These are phyloP conservation scores for Colletotrichum cordylinicola DNA, from an alignment of 2,329 filamentous ascomycete species.

Conservation along the genomic window DNA sequence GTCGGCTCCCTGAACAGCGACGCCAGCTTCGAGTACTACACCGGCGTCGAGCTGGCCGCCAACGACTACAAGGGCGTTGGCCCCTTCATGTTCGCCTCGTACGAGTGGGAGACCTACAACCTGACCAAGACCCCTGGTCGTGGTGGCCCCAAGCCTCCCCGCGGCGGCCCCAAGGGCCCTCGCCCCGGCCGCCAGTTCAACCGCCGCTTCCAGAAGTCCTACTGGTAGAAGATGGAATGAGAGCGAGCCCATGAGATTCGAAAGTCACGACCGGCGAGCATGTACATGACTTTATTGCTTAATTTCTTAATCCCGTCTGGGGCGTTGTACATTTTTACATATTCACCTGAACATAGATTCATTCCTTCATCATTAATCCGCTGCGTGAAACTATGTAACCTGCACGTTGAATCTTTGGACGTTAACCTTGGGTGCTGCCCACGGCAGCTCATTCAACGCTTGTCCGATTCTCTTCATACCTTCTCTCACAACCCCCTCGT, in stretches of 20 bases:
- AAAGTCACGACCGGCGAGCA: background rate
- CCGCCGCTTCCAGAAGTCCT: conserved; percentile 8
- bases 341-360: conserved; percentile 8
- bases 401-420: background rate
- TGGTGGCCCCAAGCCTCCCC: background rate
- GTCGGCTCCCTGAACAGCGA: conserved; percentile 57
- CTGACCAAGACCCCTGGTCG: background rate
- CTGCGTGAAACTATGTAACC: background rate
- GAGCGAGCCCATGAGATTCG: background rate
- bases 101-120: conserved; percentile 26
- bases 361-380: background rate
- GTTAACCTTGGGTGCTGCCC: background rate
- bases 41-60: background rate
- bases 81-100: conserved; percentile 25
- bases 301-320: background rate
- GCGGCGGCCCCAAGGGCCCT: background rate
- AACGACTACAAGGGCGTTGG: conserved; percentile 27
- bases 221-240: background rate
- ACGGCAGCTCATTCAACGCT: background rate
- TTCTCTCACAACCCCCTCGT: conserved; percentile 37
- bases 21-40: conserved; percentile 49
- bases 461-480: conserved; percentile 38
- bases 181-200: conserved; percentile 5
- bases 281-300: conserved; percentile 14
- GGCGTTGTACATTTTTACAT: background rate